Base-by-base conservation (phyloP, 805 yeast species). In the Cyberlindnera veronae region DNA sequence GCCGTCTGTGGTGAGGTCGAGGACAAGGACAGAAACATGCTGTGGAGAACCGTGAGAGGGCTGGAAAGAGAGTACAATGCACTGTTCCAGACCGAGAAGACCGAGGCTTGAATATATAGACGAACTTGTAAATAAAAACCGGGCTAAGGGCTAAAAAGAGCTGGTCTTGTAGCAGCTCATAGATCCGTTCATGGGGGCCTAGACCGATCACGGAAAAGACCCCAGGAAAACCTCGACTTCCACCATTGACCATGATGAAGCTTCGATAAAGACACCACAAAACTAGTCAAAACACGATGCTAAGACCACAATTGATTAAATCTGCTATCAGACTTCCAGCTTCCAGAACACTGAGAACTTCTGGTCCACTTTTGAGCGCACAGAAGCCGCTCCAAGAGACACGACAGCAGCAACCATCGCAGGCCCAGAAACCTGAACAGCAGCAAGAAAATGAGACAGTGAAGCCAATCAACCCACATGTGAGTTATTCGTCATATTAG, bases 1-100 rank as follows among this genome's bases (percentile, higher is more conserved):
- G 89, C 88, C 18, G 85, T 88, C 4, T 78, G 95, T 51, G 99
- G 98, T 2, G 76, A 73, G 29, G 83, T 95, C 2, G 70, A 71
- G 13, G 77, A 72, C n/a, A 72, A 73, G 24, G 99, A 93, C 50
- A 64, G 67, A 34, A 67, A 67, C 14, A 64, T 76, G 13, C 60
- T 86, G 41, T 82, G 89, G 85, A 78, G 76, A 51, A 73, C 81
- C 26, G 80, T 84, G 1, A 64, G 64, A 20, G 84, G 84, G 1
- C 54, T 85, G 21, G 73, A 72, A 45, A 71, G 62, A 42, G 90
- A 81, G 48, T 45, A 42, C 28, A 45, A 39, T 28, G 57, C 57
- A 6, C 26, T 51, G 18, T 14, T 34, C n/a, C 46, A 18, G 3
- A 20, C 13, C 11, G 36, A 32, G 18, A 20, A 14, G 18, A n/a